Percentiles rank a stretch among this genome's conserved stretches.
phyloP scores from a whole-genome alignment of 2,329 filamentous ascomycete genomes.

The Blastomyces gilchristii region DNA sequence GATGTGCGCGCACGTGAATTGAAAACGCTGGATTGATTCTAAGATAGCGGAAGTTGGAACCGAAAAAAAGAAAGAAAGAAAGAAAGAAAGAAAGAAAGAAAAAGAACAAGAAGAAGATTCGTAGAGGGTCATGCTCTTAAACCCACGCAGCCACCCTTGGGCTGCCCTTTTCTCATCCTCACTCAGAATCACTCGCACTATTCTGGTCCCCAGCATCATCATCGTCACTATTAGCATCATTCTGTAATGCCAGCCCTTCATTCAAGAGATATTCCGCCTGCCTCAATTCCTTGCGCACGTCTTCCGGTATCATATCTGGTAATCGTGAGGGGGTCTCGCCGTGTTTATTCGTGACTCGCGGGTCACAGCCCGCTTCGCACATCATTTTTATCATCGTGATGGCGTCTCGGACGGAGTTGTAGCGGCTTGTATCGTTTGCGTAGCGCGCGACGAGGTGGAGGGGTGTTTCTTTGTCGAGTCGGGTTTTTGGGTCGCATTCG shows the following conservation, averaged over 20 bases:
- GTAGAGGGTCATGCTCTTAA: background rate
- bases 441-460: slow-evolving; percentile 37
- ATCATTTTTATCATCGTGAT: slow-evolving; percentile 41
- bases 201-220: slow-evolving; percentile 16
- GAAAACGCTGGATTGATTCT: background rate
- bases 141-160: background rate
- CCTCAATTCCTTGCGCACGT: slow-evolving; percentile 33
- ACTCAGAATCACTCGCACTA: slow-evolving; percentile 27
- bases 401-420: slow-evolving; percentile 30
- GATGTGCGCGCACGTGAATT: background rate
- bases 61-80: background rate
- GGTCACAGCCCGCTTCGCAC: slow-evolving; percentile 40
- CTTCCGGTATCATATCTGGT: slow-evolving; percentile 33
- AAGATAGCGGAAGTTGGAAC: background rate
- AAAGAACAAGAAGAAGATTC: background rate
- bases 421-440: slow-evolving; percentile 33
- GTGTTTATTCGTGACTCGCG: slow-evolving; percentile 39
- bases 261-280: slow-evolving; percentile 40
- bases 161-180: background rate
- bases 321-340: slow-evolving; percentile 38
- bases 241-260: slow-evolving; percentile 32
- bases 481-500: slow-evolving; percentile 40
- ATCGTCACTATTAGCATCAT: slow-evolving; percentile 26
- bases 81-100: background rate
- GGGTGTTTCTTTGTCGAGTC: slow-evolving; percentile 38